Conservation (phyloP, 2,329 filamentous ascomycete species). For the Myriosclerotinia scirpicola region DNA sequence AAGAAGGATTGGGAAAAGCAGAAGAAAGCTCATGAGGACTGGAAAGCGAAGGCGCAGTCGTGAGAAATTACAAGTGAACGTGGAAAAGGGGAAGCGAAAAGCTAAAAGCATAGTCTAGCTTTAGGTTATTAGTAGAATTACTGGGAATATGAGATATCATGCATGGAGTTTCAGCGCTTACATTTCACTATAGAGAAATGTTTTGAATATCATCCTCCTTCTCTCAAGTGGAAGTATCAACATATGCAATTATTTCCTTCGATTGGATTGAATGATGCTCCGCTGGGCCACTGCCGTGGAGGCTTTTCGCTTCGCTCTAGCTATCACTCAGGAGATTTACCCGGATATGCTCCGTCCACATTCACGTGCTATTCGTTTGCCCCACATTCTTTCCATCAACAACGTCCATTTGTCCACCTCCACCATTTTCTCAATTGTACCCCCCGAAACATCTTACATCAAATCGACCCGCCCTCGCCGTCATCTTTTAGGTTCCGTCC, state of each 20-base stretch:
- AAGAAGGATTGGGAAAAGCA: slow-evolving; percentile 89
- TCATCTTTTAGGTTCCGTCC: background rate
- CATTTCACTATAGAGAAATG: background rate
- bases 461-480: slow-evolving; percentile 1
- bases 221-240: background rate
- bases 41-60: slow-evolving; percentile 29
- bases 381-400: background rate
- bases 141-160: background rate
- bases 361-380: background rate
- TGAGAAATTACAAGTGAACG: background rate
- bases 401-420: background rate
- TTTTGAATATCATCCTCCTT: background rate
- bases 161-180: background rate
- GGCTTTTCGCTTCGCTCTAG: background rate
- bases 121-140: background rate
- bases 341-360: too few relatives aligned
- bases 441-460: background rate
- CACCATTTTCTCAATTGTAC: background rate
- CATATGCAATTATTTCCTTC: background rate
- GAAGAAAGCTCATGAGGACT: slow-evolving; percentile 79
- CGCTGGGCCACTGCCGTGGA: background rate
- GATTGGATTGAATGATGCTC: background rate
- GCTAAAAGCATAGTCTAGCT: background rate
- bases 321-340: too few relatives aligned
- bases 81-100: background rate